These are phyloP conservation scores for Mitragyna speciosa DNA, from an alignment of 257 asterid genomes.

Conservation along the genomic window DNA sequence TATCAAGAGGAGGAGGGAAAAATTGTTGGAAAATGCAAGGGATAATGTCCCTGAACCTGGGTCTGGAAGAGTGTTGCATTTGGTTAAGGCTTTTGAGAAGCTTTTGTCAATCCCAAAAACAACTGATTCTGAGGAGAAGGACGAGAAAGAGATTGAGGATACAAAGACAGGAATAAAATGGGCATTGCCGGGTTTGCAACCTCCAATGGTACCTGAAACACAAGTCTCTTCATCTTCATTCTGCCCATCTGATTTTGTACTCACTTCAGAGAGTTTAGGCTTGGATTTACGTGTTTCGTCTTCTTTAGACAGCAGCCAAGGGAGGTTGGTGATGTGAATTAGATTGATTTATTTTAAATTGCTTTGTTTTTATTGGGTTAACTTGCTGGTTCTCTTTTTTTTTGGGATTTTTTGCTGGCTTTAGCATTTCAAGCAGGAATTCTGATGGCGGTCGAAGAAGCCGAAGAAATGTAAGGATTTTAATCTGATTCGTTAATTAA, in stretches of 20 bases:
- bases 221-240: constrained; percentile 58
- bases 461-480: constrained; percentile 66
- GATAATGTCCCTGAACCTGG: constrained; percentile 54
- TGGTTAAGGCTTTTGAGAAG: constrained; percentile 82
- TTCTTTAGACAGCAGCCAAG: constrained; percentile 59
- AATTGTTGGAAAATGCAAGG: constrained; percentile 55
- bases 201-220: constrained; percentile 33
- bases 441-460: constrained; percentile 51
- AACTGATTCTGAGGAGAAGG: constrained; percentile 42
- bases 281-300: constrained; percentile 45
- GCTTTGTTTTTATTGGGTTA: neutral
- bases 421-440: constrained; percentile 50
- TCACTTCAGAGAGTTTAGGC: constrained; percentile 75
- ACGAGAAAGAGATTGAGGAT: constrained; percentile 41
- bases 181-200: constrained; percentile 64
- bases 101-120: constrained; percentile 43
- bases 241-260: constrained; percentile 66
- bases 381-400: constrained; percentile 9
- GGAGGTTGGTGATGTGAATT: constrained; percentile 48
- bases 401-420: constrained; percentile 24
- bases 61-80: constrained; percentile 71
- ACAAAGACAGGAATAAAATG: constrained; percentile 37
- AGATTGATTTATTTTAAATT: neutral
- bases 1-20: constrained; percentile 61
- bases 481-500: neutral